Base-by-base conservation (phyloP, 1,284 basidiomycete genomes). In the Cutaneotrichosporon mucoides region DNA sequence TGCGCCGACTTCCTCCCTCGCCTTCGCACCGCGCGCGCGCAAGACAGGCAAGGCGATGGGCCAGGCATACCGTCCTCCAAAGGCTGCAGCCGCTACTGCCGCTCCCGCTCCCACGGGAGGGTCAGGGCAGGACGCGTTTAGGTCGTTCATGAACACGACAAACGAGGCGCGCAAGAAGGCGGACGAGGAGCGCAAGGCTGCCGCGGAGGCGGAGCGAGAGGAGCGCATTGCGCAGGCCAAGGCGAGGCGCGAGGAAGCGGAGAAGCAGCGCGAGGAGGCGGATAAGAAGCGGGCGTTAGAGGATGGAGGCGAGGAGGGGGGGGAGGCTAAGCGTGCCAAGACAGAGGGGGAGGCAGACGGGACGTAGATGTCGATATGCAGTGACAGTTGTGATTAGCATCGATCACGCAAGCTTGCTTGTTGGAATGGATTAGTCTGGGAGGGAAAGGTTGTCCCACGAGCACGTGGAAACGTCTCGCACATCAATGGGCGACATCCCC, bases 141-240 rank as follows among this genome's bases (percentile, higher is more conserved):
- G 76, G 42, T 69, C 69, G n/a, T 63, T 76, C 50, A 66, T 77
- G 46, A 62, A 59, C n/a, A 68, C 67, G 9, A 75, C 73, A 59
- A 75, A 74, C 56, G 63, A 69, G 54, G 58, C 71, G 59, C 51
- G 73, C 35, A 62, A 66, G 61, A 66, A 61, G 24, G 68, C 66
- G 5, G 48, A 47, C 11, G 53, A 41, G 36, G 45, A 48, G 43
- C 11, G 24, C 11, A 38, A 40, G 24, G 46, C 48, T 4, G 36
- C 42, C 33, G 37, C 43, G 13, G 69, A 67, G 11, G 45, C 67
- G 47, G 45, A 40, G 5, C 43, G 34, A 35, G 51, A 12, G 2
- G 24, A 54, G 49, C 41, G 15, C 9, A 40, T 40, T 12, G 12
- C 8, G 38, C 38, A 9, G 9, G 38, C 38, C n/a, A 40, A 52